A percentile compares a stretch with the other conserved stretches of the same genome.
Conservation (phyloP, 345 rosid genomes). For the Eucalyptus cladocalyx region DNA sequence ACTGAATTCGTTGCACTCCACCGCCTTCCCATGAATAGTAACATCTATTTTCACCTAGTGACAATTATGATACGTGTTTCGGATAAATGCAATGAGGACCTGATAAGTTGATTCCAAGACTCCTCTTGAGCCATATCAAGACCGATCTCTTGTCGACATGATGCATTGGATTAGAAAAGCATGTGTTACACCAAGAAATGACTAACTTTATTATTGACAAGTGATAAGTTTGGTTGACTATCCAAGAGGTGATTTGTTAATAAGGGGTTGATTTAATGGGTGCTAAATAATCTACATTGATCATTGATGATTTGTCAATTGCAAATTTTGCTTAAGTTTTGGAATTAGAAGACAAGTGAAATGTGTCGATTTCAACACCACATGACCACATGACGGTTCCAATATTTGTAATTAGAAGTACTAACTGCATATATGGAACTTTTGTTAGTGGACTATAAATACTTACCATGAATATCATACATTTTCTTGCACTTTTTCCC, state of each 20-base stretch:
- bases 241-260: neutral
- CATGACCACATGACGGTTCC: no score
- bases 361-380: no score
- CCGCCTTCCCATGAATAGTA: neutral
- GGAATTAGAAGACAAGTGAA: no score
- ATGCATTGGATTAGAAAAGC: neutral
- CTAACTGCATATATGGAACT: neutral
- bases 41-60: neutral
- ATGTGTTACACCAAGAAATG: neutral
- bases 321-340: neutral
- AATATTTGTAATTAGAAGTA: neutral
- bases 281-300: neutral
- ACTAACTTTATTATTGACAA: neutral
- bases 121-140: neutral
- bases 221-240: neutral
- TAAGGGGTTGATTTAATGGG: neutral
- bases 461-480: neutral
- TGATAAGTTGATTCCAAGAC: fast-evolving
- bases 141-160: fast-evolving
- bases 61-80: no score
- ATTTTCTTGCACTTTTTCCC: no score
- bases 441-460: neutral
- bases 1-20: neutral
- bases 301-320: neutral
- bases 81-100: no score